Evolutionary conservation across 1,139 yeast genomes (phyloP).

Genomic region (Zhuliangozyma parablackwelliae): DNA sequence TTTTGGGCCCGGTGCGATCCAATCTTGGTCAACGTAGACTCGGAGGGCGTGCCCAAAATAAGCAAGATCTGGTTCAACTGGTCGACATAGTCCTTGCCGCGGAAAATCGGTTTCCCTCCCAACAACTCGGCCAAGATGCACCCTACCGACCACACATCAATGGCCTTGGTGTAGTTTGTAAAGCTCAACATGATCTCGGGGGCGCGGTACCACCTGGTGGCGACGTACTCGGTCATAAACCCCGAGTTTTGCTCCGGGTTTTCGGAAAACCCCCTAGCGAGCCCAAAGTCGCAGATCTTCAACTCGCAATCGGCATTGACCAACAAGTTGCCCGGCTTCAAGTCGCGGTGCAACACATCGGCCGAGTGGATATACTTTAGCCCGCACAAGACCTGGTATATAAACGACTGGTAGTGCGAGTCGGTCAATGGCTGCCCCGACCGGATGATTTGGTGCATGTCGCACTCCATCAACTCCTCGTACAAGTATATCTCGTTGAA

Average conservation of each 20-base stretch:
- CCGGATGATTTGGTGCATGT: slow-evolving; percentile 92
- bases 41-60: slow-evolving; percentile 87
- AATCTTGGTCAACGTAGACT: slow-evolving; percentile 73
- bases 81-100: slow-evolving; percentile 94
- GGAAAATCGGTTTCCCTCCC: slow-evolving; percentile 88
- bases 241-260: slow-evolving; percentile 87
- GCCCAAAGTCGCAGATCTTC: slow-evolving; percentile 94
- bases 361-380: slow-evolving; percentile 87
- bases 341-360: slow-evolving; percentile 88
- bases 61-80: slow-evolving; percentile 85
- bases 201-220: slow-evolving; percentile 97
- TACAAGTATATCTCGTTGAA: slow-evolving; percentile 90
- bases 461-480: slow-evolving; percentile 97
- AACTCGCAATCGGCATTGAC: slow-evolving; percentile 96
- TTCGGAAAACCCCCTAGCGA: slow-evolving; percentile 89
- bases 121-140: slow-evolving; percentile 90
- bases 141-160: slow-evolving; percentile 96
- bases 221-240: slow-evolving; percentile 92
- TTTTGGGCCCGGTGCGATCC: slow-evolving; percentile 91
- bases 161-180: slow-evolving; percentile 91
- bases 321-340: slow-evolving; percentile 88
- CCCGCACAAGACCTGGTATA: slow-evolving; percentile 90
- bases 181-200: slow-evolving; percentile 95
- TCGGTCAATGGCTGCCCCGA: slow-evolving; percentile 93
- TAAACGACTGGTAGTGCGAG: slow-evolving; percentile 88